phyloP scores from a whole-genome alignment of 352 stramenopile species.

The Halophytophthora polymorphica region DNA sequence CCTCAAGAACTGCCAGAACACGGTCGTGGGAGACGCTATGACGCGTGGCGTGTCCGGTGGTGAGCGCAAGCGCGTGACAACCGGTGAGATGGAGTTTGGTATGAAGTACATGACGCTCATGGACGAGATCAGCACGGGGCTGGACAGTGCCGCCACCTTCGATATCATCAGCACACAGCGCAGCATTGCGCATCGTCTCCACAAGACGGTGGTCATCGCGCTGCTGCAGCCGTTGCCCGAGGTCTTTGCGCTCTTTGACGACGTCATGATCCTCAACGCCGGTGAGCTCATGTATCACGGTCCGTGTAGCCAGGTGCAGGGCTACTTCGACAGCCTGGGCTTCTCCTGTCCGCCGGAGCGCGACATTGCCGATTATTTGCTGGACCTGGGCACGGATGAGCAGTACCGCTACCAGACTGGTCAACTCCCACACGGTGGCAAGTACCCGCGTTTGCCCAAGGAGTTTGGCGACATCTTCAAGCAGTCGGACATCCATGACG shows the following conservation, averaged over 20 bases:
- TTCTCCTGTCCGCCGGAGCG: slow-evolving; percentile 14
- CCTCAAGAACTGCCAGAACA: slow-evolving; percentile 42
- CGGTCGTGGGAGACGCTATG: slow-evolving; percentile 49
- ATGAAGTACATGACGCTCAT: slow-evolving; percentile 61
- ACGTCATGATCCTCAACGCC: slow-evolving; percentile 35
- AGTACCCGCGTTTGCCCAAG: not conserved
- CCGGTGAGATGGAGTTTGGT: slow-evolving; percentile 83
- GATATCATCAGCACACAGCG: slow-evolving; percentile 81
- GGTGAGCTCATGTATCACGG: slow-evolving; percentile 33
- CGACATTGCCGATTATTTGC: slow-evolving; percentile 26
- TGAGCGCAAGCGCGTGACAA: slow-evolving; percentile 58
- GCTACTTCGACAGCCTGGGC: no score
- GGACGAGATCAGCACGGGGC: slow-evolving; percentile 91
- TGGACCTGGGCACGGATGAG: slow-evolving; percentile 24
- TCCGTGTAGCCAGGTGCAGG: slow-evolving; percentile 10
- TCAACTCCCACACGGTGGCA: not conserved
- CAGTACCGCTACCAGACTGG: slow-evolving; percentile 15
- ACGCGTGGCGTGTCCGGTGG: slow-evolving; percentile 53
- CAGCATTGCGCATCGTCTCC: slow-evolving; percentile 22
- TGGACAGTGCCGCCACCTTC: slow-evolving; percentile 89
- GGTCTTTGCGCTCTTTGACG: slow-evolving; percentile 34
- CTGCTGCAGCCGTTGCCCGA: slow-evolving; percentile 25
- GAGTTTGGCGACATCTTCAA: slow-evolving; percentile 47
- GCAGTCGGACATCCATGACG: not conserved
- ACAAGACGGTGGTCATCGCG: slow-evolving; percentile 23